Evolutionary conservation across 352 stramenopile species (phyloP).

Genomic region (Peronospora belbahrii): DNA sequence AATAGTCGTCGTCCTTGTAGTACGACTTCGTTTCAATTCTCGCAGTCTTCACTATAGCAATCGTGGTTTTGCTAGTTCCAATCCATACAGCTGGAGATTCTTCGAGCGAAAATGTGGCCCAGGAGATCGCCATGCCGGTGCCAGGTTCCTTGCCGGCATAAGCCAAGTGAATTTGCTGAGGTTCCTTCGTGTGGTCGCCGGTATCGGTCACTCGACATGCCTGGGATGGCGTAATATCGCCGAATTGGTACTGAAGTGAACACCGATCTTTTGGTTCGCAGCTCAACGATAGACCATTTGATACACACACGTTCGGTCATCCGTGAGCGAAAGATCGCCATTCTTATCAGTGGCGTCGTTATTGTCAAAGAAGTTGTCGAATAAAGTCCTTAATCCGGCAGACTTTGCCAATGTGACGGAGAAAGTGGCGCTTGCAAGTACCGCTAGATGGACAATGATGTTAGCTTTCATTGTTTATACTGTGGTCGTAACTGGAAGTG

Average conservation of each 20-base stretch:
- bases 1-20: constrained; percentile 38
- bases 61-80: constrained; percentile 4
- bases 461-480: constrained; percentile 6
- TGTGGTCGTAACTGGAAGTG: too few species aligned
- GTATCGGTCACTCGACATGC: constrained; percentile 34
- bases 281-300: constrained; percentile 22
- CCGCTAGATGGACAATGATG: constrained; percentile 8
- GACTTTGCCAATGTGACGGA: constrained; percentile 10
- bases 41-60: constrained; percentile 14
- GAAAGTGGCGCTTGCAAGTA: constrained; percentile 14
- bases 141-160: constrained; percentile 29
- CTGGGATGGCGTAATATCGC: constrained; percentile 37
- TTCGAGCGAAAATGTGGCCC: constrained; percentile 29
- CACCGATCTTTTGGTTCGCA: constrained; percentile 24
- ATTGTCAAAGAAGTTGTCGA: constrained; percentile 21
- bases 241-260: constrained; percentile 34
- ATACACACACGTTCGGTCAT: constrained; percentile 38
- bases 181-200: constrained; percentile 16
- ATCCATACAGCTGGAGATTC: constrained; percentile 39
- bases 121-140: constrained; percentile 30
- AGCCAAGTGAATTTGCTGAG: constrained; percentile 47
- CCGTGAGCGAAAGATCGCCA: constrained; percentile 9
- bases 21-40: constrained; percentile 29
- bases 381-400: neutral
- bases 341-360: constrained; percentile 12